phyloP scores from a whole-genome alignment of 306 rosid species.

The Citrullus colocynthis region DNA sequence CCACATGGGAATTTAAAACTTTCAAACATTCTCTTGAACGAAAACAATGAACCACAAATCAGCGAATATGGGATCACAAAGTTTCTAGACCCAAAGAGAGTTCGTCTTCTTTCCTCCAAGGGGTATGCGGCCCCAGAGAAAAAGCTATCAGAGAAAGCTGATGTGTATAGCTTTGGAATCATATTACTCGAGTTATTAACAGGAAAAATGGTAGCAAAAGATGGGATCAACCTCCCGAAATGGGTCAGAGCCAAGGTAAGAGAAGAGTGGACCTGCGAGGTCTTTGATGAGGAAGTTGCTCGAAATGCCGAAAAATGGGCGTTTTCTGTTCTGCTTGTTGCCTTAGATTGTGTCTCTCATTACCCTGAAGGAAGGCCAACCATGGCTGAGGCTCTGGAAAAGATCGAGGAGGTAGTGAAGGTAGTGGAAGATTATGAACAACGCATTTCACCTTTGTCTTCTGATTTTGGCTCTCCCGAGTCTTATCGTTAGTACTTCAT shows the following conservation, averaged over 20 bases:
- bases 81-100: constrained; percentile 30
- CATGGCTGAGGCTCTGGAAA: constrained; percentile 30
- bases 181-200: constrained; percentile 49
- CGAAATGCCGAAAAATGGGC: constrained; percentile 31
- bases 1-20: constrained; percentile 76
- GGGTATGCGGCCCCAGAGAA: constrained; percentile 62
- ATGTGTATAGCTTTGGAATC: constrained; percentile 63
- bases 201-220: constrained; percentile 41
- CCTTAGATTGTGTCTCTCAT: constrained; percentile 42
- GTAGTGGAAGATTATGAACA: constrained; percentile 17
- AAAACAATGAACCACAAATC: constrained; percentile 37
- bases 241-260: constrained; percentile 69
- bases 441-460: constrained; percentile 5
- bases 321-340: constrained; percentile 28
- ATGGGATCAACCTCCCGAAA: constrained; percentile 51
- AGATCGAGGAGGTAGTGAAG: constrained; percentile 34
- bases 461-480: neutral
- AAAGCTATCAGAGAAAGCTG: constrained; percentile 38
- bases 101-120: constrained; percentile 17
- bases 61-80: constrained; percentile 59
- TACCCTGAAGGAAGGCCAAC: constrained; percentile 42
- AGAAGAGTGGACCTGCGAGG: constrained; percentile 86
- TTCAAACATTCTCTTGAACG: constrained; percentile 57
- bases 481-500: neutral
- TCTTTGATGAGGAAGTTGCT: constrained; percentile 49